Base-by-base conservation (phyloP, 176 grass and related monocot genomes). In the Secale cereale region DNA sequence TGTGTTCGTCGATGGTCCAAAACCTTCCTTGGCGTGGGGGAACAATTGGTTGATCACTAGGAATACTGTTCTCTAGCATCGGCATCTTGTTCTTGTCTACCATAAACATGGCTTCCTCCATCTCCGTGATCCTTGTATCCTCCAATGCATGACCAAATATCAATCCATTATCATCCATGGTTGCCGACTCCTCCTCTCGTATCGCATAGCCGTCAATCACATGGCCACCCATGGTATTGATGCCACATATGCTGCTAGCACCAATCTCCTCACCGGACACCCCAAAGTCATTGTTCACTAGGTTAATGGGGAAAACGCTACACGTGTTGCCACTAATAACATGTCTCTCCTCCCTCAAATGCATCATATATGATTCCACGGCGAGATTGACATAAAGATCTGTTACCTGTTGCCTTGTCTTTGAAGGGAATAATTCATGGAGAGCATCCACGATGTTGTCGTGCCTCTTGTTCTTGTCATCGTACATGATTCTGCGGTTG, bases 1-100 rank as follows among this genome's bases (percentile, higher is more conserved):
- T 86, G 57, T 90, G 88, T 61, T 90, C 88, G 0, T 22, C 20
- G 54, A 22, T 57, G 54, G 54, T 78, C 88, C 84, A 90, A 78
- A 78, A 82, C 56, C 30, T 78, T 39, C 63, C 14, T 9, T 31
- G 12, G 14, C 32, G 70, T 22, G 81, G 67, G 59, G 56, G 54
- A 63, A 2, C 36, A 14, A 9, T 17, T 76, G 0, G 27, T 16
- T 33, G 57, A 25, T 15, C 17, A 15, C 20, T 59, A 19, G 17
- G 0, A 52, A 54, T 22, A 29, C 17, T n/a, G 20, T 48, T 83
- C 37, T 17, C 37, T 13, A 16, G 16, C 17, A 32, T 17, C 36
- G 1, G 10, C 26, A 45, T 31, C 74, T 68, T 27, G 29, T 23
- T 32, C 2, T 48, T 45, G 2, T 67, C 3, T 20, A 35, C 20